Conservation (phyloP, 257 asterid genomes). For the Verbena officinalis region DNA sequence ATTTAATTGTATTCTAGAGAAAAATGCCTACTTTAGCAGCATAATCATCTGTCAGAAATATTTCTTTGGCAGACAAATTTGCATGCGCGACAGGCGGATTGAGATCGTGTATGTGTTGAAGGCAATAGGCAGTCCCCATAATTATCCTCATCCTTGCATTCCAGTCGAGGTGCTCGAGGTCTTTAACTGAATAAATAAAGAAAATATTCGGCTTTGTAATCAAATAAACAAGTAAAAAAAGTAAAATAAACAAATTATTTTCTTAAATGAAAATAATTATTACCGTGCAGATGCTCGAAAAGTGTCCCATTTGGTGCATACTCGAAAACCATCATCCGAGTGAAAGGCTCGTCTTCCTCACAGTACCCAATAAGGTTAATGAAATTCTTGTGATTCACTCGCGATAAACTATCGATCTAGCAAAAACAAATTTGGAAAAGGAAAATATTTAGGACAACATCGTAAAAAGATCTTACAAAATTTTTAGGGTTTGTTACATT, state of each 20-base stretch:
- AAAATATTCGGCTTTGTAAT: slow-evolving; percentile 2
- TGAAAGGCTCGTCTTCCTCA: slow-evolving; percentile 86
- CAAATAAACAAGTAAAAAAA: neutral
- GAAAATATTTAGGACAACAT: slow-evolving; percentile 9
- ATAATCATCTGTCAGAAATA: slow-evolving; percentile 83
- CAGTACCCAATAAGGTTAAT: slow-evolving; percentile 90
- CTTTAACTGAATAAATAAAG: slow-evolving; percentile 55
- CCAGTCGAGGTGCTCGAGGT: slow-evolving; percentile 91
- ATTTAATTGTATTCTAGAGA: neutral
- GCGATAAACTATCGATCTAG: slow-evolving; percentile 75
- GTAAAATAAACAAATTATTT: neutral
- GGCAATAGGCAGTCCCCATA: slow-evolving; percentile 86
- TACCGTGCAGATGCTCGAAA: slow-evolving; percentile 92
- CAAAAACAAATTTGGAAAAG: slow-evolving; percentile 14
- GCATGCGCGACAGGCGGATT: slow-evolving; percentile 64
- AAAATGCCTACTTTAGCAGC: slow-evolving; percentile 76
- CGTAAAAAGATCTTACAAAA: neutral
- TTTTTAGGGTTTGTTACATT: too few species aligned
- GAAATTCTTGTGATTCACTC: slow-evolving; percentile 93
- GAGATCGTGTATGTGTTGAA: slow-evolving; percentile 75
- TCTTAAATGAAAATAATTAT: slow-evolving; percentile 7
- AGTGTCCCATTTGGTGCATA: slow-evolving; percentile 92
- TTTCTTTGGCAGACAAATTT: slow-evolving; percentile 53
- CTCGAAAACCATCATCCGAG: slow-evolving; percentile 97
- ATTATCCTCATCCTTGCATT: slow-evolving; percentile 73